Evolutionary conservation across 169 alveolate genomes (phyloP).

Genomic region (Babesia sp.): DNA sequence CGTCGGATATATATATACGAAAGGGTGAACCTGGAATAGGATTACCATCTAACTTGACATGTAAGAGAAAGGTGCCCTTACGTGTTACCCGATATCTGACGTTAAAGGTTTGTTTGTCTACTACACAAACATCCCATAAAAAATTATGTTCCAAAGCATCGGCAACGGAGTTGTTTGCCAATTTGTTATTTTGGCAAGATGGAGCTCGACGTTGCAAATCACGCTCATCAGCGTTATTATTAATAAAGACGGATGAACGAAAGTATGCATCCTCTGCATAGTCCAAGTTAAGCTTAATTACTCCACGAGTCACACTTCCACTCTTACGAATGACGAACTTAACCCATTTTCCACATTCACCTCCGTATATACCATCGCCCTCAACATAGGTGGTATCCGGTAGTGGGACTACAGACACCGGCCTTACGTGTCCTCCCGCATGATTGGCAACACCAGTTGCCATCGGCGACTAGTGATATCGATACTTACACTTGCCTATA

Average conservation of each 20-base stretch:
- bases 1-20: constrained; percentile 57
- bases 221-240: constrained; percentile 43
- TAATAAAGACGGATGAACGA: constrained; percentile 42
- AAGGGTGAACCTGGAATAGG: constrained; percentile 64
- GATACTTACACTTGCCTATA: too few relatives aligned
- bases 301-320: constrained; percentile 25
- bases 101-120: constrained; percentile 31
- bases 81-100: constrained; percentile 40
- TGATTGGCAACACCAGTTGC: background rate
- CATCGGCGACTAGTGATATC: too few relatives aligned
- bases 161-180: constrained; percentile 47
- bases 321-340: constrained; percentile 63
- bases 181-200: constrained; percentile 32
- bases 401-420: background rate
- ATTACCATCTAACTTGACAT: constrained; percentile 65
- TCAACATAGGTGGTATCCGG: constrained; percentile 66
- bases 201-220: constrained; percentile 40
- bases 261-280: constrained; percentile 45
- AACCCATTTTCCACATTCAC: constrained; percentile 74
- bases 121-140: constrained; percentile 62
- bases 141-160: constrained; percentile 43
- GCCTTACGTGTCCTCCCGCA: background rate
- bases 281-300: constrained; percentile 34
- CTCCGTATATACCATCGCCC: constrained; percentile 74
- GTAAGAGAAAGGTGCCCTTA: constrained; percentile 44